Evolutionary conservation across 805 yeast genomes (phyloP), one percentile per base, ranked within the genome.

Genomic region (Dipodascus albidus): DNA sequence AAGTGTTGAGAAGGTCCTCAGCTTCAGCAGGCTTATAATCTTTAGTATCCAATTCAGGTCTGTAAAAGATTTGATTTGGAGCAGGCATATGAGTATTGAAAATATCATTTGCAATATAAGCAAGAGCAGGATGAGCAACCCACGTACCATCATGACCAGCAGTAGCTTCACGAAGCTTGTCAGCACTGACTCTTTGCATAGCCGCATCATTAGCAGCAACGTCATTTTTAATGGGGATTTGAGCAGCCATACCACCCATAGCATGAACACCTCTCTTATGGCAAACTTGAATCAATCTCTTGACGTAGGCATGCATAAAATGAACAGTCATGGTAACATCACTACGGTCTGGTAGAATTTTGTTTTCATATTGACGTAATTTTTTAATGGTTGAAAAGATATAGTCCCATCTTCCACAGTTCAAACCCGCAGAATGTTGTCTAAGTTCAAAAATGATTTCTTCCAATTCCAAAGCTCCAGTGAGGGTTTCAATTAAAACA

Each of bases 181-280:
- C 87, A 61, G 73, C 76, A 57, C 77, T 74, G 52, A 81, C 86
- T 59, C 79, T 79, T 57, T 75, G 80, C 80, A 81, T 76, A 47
- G 85, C 85, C 48, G 70, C 71, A 60, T 69, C 72, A 70, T 81
- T 80, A 58, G 82, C 79, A 53, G 65, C 76, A 47, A 72, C 72
- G 60, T 81, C 85, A 51, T 73, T 72, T 72, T 81, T 81, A 70
- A 81, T 80, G 47, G 86, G 86, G 61, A 81, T 81, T 67, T 79
- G 83, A 8, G 86, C 87, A 52, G 86, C 86, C 87, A 81, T 81
- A 54, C 87, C 87, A 52, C 87, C 87, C 76, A 81, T 79, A 44
- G 87, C 87, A 62, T 81, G 85, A 27, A 82, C 86, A 59, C 81
- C 81, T 59, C 87, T 75, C 69, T 74, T 74, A 70, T 82, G 87